Base-by-base conservation (phyloP, 306 rosid species). In the Begonia loranthoides region DNA sequence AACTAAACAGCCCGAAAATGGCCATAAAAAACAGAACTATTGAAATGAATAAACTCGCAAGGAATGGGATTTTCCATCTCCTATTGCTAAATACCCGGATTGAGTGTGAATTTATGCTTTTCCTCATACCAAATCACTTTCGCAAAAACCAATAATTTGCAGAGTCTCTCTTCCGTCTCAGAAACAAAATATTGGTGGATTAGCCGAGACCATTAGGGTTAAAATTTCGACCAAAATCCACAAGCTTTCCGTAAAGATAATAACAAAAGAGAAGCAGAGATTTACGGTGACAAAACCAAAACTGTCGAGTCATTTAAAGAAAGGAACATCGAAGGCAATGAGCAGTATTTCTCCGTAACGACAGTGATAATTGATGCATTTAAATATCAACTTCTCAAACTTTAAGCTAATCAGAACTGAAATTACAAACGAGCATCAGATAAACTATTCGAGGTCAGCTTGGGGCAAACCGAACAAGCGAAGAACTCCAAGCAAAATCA, bases 1-100 rank as follows among this genome's bases (percentile, higher is more conserved):
- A 68, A 63, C 71, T 70, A 55, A 68, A 75, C 41, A 62, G 60
- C 57, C 93, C 87, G 16, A 76, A 39, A 66, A 73, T 67, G 61
- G 81, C 84, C 1, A 86, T 80, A 46, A 86, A 73, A 67, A 74
- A 17, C 58, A 90, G 66, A 45, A 79, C 78, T 45, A 76, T 52
- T 52, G 85, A 86, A 45, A 86, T 74, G 55, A 80, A 62, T 70
- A 86, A 64, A 69, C 93, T 86, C 1, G 94, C 82, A 51, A 92
- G 68, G 70, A 92, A 92, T 44, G 96, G 99, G 12, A 86, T 65
- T 61, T 67, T 63, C 96, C 99, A 92, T 19, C 72, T 75, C 70
- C 85, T 78, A 57, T 92, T 95, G 66, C 94, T 86, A 57, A 76
- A 80, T 19, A 76, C 63, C 74, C 94, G 82, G 67, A 82, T 85